Evolutionary conservation across 805 yeast genomes (phyloP).

Genomic region (Yarrowia sp.): DNA sequence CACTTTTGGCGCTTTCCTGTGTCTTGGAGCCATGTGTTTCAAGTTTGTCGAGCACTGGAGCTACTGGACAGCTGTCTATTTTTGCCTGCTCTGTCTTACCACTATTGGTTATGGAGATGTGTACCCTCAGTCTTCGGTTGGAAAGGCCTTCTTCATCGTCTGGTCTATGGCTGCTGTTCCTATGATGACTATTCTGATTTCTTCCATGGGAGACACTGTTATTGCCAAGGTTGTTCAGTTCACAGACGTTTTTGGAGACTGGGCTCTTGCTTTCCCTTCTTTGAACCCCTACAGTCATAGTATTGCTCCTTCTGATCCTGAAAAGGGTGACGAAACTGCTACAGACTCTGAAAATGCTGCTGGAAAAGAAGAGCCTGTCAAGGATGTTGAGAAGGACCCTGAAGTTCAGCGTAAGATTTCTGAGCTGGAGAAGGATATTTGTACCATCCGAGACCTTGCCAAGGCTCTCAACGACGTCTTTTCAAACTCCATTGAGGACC

Average conservation of each 20-base stretch:
- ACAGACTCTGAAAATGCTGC: background rate
- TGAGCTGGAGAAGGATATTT: conserved; percentile 5
- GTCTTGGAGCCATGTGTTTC: conserved; percentile 70
- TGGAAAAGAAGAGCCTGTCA: background rate
- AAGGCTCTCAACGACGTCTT: conserved; percentile 13
- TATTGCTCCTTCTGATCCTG: background rate
- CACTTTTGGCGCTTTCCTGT: conserved; percentile 52
- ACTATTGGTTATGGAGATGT: conserved; percentile 86
- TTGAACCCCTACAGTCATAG: background rate
- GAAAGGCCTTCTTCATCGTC: conserved; percentile 66
- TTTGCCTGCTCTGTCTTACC: conserved; percentile 68
- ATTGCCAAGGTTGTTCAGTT: conserved; percentile 30
- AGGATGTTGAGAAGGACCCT: background rate
- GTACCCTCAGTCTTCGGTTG: conserved; percentile 61
- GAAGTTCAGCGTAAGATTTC: background rate
- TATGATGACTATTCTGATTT: conserved; percentile 75
- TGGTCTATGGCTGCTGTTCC: conserved; percentile 88
- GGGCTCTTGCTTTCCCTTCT: conserved; percentile 28
- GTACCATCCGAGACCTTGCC: background rate
- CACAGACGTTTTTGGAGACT: conserved; percentile 31
- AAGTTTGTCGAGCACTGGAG: conserved; percentile 63
- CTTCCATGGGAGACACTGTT: conserved; percentile 63
- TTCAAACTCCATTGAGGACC: conserved; percentile 31
- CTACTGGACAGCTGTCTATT: conserved; percentile 70
- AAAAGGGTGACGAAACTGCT: background rate